These are phyloP conservation scores for Aquilaria agallochum DNA, from an alignment of 441 rosid genomes.

Conservation along the genomic window DNA sequence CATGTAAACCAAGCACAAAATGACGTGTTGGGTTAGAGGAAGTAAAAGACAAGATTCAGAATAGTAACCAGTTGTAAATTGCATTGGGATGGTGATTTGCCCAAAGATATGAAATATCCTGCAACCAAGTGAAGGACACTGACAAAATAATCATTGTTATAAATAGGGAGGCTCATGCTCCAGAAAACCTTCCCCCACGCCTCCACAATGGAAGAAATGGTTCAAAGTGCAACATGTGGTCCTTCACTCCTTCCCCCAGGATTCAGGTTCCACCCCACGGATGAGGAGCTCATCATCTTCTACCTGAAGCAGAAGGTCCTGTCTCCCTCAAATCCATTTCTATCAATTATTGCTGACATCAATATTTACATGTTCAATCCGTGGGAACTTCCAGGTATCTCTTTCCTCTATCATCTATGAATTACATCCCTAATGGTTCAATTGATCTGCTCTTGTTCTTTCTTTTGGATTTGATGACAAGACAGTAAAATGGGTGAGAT, in stretches of 20 bases:
- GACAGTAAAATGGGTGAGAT: too few species aligned
- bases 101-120: background rate
- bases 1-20: constrained; percentile 9
- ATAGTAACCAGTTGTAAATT: background rate
- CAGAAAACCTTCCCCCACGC: constrained; percentile 1
- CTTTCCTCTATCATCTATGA: background rate
- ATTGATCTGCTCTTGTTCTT: background rate
- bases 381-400: constrained; percentile 44
- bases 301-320: constrained; percentile 29
- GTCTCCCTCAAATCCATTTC: constrained; percentile 15
- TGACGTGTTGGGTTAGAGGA: background rate
- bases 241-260: constrained; percentile 26
- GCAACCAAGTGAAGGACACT: background rate
- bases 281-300: constrained; percentile 35
- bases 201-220: constrained; percentile 16
- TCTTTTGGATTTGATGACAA: background rate
- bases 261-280: constrained; percentile 41
- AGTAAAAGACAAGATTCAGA: constrained; percentile 9
- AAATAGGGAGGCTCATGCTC: background rate
- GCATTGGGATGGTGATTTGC: constrained; percentile 7
- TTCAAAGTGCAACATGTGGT: constrained; percentile 2
- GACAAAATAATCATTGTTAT: background rate
- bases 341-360: constrained; percentile 27
- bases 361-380: constrained; percentile 39
- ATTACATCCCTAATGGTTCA: background rate